Base-by-base conservation (phyloP, 495 filamentous ascomycete genomes). In the Hyaloscypha variabilis region DNA sequence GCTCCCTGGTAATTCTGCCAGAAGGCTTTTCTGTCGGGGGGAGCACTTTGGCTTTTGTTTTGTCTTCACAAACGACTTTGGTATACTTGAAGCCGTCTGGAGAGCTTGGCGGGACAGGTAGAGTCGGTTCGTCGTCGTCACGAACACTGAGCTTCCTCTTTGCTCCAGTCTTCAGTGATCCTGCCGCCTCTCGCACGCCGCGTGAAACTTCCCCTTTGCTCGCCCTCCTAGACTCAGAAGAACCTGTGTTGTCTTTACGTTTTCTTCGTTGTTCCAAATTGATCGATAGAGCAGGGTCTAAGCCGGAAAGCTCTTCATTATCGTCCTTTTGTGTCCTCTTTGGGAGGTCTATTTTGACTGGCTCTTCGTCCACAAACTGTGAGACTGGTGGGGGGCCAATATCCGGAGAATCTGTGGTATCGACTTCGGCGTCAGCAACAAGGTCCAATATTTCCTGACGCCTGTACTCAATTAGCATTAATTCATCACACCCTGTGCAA, bases 371-470 rank as follows among this genome's bases (percentile, higher is more conserved):
- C 13, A 87, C 83, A 67, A 84, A 87, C 60, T 86, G 85, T 1
- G 84, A 90, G 11, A 90, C 79, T 21, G 86, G 83, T 50, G 87
- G 84, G 8, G 90, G 87, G 13, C 87, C 88, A 50, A 90, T 77
- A 49, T 90, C 88, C 0, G 88, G 87, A 8, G 89, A 91, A 50
- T 87, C 83, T 29, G 77, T 59, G 66, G 73, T 65, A 36, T 79
- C 71, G 14, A 83, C 83, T 78, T 50, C 82, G 73, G 36, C 50
- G n/a, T 67, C 64, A 13, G 67, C 39, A 23, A 62, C 53, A 30
- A 71, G 34, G n/a, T 81, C 79, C 42, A 82, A 29, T 25, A 82
- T 79, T 56, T 85, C 77, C 31, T 80, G 77, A 31, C 62, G 72
- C 31, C 78, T 82, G 65, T n/a, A 26, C 29, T 57, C 26, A 36